Conservation (phyloP, 2,329 filamentous ascomycete species). For the Talaromyces sp. region DNA sequence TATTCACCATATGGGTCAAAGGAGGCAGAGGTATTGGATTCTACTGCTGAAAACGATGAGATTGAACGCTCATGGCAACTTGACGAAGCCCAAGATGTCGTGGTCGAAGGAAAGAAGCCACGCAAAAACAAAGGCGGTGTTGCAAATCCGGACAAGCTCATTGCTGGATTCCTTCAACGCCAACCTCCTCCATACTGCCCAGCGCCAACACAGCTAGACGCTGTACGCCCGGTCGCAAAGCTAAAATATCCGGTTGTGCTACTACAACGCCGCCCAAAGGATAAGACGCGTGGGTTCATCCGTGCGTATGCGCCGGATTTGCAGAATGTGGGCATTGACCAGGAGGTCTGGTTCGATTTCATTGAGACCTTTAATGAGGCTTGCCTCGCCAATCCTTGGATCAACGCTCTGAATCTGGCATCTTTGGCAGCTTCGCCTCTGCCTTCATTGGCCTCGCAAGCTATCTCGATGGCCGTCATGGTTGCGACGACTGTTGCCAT, state of each 20-base stretch:
- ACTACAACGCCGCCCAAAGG: conserved; percentile 55
- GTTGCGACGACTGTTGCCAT: not conserved
- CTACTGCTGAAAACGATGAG: not conserved
- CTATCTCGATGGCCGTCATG: not conserved
- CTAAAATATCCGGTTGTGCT: not conserved
- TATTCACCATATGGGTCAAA: not conserved
- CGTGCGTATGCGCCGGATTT: conserved; percentile 58
- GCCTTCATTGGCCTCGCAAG: not conserved
- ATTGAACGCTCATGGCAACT: conserved; percentile 14
- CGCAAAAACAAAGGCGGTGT: conserved; percentile 8
- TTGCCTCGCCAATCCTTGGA: not conserved
- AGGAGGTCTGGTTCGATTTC: conserved; percentile 54
- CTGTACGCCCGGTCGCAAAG: not conserved
- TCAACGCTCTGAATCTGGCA: not conserved
- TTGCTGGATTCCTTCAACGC: conserved; percentile 11
- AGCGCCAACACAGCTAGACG: not conserved
- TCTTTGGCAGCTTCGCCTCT: not conserved
- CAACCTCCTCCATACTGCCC: conserved; percentile 3
- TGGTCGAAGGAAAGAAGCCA: conserved; percentile 3
- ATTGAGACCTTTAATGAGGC: conserved; percentile 44
- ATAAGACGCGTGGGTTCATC: conserved; percentile 54
- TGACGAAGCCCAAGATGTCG: conserved; percentile 12
- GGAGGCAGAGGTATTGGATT: not conserved
- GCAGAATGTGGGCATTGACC: conserved; percentile 50
- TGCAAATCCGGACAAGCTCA: conserved; percentile 14